Evolutionary conservation across 768 basidiomycete species (phyloP), one percentile per base, ranked within the genome.

Genomic region (Lepiota brunneoincarnata): DNA sequence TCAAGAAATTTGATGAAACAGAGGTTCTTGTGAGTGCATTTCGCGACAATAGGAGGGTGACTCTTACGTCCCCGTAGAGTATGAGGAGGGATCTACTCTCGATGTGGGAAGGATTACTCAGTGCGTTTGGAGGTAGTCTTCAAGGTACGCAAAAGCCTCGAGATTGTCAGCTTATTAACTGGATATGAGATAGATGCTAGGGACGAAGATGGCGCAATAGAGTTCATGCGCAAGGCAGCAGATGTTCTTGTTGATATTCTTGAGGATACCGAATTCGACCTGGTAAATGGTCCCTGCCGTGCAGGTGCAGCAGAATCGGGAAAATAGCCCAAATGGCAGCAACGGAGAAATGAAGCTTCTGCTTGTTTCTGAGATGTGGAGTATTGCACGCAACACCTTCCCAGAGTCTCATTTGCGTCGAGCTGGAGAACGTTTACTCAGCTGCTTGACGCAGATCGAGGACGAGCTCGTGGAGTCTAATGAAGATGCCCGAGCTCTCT

Each of bases 321-420:
- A 45, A 54, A 20, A 34, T 62, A 66, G 6, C 41, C 67, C 42
- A 67, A 69, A 50, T 60, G 63, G 14, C 21, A 37, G 49, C 11
- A 70, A 69, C 42, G 65, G 67, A 64, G 59, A 78, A 71, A 65
- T 87, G 49, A 89, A 84, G 64, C 65, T 91, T n/a, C 70, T 69
- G 4, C 66, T 87, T 17, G 72, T 82, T 7, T 76, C 76, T 20
- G 73, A 77, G n/a, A 75, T 90, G 34, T 89, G 87, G 87, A 60
- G 65, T 1, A 65, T 68, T 38, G 69, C 79, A 49, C 74, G 73
- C 31, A 64, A 64, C 2, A 63, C 72, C 6, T 72, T 86, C 57
- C 75, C 82, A 0, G 57, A 61, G 2, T 54, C 68, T 6, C 64
- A 73, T 15, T 72, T 87, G 34, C 65, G 67, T 6, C 64, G 64